These are phyloP conservation scores for Cubamyces sp. DNA, from an alignment of 768 basidiomycete genomes.

Conservation along the genomic window DNA sequence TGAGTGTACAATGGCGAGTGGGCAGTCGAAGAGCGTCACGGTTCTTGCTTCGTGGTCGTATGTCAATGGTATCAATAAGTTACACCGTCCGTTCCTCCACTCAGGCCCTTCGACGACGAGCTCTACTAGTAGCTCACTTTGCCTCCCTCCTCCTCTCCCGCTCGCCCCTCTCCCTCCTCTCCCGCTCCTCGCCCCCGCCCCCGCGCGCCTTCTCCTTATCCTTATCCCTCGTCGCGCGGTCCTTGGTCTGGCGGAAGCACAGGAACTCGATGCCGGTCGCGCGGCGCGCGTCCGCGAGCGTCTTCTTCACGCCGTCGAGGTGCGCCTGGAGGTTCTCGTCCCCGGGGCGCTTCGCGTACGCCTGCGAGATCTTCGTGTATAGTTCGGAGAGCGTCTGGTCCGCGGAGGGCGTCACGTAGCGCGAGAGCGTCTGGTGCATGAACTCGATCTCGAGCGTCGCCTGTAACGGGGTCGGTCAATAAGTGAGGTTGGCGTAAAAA, in stretches of 20 bases:
- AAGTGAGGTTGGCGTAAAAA: not conserved
- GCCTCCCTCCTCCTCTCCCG: conserved; percentile 11
- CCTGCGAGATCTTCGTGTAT: conserved; percentile 93
- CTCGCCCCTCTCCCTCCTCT: conserved; percentile 10
- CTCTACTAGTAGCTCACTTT: not conserved
- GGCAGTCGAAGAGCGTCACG: no score
- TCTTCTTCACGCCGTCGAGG: conserved; percentile 91
- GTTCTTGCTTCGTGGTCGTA: no score
- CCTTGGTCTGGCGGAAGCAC: conserved; percentile 83
- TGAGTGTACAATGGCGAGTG: no score
- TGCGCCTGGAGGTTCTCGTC: conserved; percentile 86
- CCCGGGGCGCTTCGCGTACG: conserved; percentile 83
- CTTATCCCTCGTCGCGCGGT: conserved; percentile 28
- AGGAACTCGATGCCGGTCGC: conserved; percentile 95
- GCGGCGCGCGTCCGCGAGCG: conserved; percentile 81
- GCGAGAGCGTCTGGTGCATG: conserved; percentile 92
- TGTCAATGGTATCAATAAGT: conserved; percentile 15
- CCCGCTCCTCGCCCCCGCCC: conserved; percentile 4
- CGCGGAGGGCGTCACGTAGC: conserved; percentile 82
- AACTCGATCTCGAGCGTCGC: conserved; percentile 99
- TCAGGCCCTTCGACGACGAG: no score
- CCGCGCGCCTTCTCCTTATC: conserved; percentile 2
- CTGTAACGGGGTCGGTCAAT: conserved; percentile 44
- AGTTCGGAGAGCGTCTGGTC: conserved; percentile 87
- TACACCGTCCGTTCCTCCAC: not conserved